Evolutionary conservation across 192 early-diverging fungal species (phyloP).

Genomic region (Umbelopsis sp.): DNA sequence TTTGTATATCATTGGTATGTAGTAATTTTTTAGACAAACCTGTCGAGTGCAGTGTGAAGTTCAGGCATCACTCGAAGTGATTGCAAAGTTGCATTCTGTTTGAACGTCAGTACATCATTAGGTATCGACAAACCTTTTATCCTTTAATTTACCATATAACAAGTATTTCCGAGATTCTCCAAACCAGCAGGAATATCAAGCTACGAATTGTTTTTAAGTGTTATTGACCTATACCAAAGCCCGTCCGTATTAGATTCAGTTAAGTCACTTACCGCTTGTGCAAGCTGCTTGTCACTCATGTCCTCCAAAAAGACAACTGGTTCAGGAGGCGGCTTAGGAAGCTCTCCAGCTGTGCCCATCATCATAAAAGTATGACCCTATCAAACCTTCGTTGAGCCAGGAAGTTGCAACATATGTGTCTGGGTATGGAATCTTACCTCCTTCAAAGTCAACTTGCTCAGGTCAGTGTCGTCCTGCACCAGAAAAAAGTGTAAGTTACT

Average conservation of each 20-base stretch:
- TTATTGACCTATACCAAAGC: not conserved
- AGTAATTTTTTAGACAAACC: conserved; percentile 36
- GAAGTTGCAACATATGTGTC: not conserved
- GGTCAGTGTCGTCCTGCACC: conserved; percentile 75
- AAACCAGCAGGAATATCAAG: conserved; percentile 90
- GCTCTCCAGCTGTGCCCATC: conserved; percentile 95
- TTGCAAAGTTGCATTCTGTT: conserved; percentile 88
- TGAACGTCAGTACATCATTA: not conserved
- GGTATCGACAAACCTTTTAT: not conserved
- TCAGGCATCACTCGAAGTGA: conserved; percentile 90
- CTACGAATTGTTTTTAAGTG: conserved; percentile 40
- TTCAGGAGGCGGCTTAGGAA: conserved; percentile 80
- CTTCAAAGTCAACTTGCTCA: conserved; percentile 75
- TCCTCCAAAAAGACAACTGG: conserved; percentile 86
- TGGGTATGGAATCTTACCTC: conserved; percentile 46
- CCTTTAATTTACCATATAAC: conserved; percentile 60
- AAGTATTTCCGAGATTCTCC: conserved; percentile 91
- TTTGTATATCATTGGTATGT: conserved; percentile 22
- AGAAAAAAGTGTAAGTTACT: not conserved
- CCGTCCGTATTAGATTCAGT: not conserved
- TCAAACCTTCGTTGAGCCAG: not conserved
- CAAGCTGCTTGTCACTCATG: conserved; percentile 86
- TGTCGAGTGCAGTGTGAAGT: conserved; percentile 63
- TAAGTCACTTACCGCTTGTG: conserved; percentile 68
- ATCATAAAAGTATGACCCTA: conserved; percentile 69